phyloP scores from a whole-genome alignment of 1,284 basidiomycete genomes.

The Heterobasidion irregulare region DNA sequence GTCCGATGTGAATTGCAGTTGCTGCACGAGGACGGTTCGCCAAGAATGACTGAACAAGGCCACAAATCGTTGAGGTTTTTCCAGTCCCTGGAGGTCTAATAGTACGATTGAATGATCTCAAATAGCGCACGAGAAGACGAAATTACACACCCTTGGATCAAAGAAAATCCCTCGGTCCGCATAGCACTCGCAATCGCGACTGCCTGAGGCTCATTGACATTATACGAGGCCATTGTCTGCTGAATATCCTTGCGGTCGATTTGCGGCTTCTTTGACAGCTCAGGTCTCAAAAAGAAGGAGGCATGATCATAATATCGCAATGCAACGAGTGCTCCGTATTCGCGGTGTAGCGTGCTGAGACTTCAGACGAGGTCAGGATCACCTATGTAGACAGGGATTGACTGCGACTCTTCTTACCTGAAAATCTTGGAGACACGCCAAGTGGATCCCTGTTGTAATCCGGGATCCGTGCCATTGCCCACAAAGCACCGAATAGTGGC shows the following conservation, averaged over 20 bases:
- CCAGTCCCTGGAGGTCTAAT: conserved; percentile 93
- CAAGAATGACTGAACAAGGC: conserved; percentile 83
- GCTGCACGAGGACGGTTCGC: conserved; percentile 45
- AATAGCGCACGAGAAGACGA: background rate
- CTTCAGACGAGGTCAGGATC: conserved; percentile 29
- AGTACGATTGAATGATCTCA: background rate
- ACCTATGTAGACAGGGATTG: background rate
- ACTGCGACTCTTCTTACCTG: conserved; percentile 41
- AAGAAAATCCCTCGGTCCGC: conserved; percentile 70
- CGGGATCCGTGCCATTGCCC: conserved; percentile 37
- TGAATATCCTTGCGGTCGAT: conserved; percentile 51
- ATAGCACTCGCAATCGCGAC: conserved; percentile 80
- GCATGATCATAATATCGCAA: conserved; percentile 80
- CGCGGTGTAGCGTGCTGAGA: conserved; percentile 85
- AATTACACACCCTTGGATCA: conserved; percentile 85
- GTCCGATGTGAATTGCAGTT: conserved; percentile 41
- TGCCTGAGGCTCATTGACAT: conserved; percentile 93
- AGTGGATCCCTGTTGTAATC: conserved; percentile 51
- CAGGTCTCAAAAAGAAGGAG: conserved; percentile 62
- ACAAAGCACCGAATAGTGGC: conserved; percentile 40
- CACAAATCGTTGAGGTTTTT: conserved; percentile 97
- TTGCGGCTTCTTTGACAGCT: conserved; percentile 38
- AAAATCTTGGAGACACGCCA: conserved; percentile 82
- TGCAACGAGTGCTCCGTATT: conserved; percentile 83
- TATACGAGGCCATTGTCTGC: conserved; percentile 62